Percentiles rank a stretch among this genome's conserved stretches.
These are phyloP conservation scores for Brassica juncea DNA, from an alignment of 345 rosid genomes.

Conservation along the genomic window DNA sequence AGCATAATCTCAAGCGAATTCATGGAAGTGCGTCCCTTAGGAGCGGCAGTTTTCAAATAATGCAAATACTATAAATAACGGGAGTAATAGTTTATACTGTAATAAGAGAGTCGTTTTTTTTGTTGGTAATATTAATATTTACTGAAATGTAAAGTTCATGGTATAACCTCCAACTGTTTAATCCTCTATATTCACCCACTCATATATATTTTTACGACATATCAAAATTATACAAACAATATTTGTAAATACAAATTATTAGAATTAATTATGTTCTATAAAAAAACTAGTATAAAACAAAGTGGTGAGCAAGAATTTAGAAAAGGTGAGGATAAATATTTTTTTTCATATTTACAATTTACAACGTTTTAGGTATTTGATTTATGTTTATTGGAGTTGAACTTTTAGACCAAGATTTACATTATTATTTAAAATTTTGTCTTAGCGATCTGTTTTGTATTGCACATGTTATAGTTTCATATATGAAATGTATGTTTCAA, in stretches of 20 bases:
- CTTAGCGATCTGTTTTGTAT: neutral
- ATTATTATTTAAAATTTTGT: neutral
- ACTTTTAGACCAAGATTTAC: neutral
- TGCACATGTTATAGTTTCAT: neutral
- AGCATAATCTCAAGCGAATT: conserved; percentile 16
- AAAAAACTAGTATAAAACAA: neutral
- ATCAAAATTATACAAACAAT: neutral
- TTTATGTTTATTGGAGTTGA: neutral
- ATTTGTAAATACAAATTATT: neutral
- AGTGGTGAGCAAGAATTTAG: neutral
- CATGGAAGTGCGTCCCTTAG: conserved; percentile 23
- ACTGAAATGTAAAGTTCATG: neutral
- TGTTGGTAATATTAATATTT: neutral
- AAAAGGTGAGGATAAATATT: neutral
- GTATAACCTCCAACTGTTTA: neutral
- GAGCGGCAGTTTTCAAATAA: neutral
- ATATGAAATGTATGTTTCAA: neutral
- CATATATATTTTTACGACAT: neutral
- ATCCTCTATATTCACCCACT: neutral
- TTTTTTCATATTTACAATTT: neutral
- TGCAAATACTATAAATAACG: neutral
- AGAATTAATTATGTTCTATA: neutral
- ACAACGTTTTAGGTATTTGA: neutral
- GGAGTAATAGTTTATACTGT: neutral
- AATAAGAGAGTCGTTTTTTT: neutral